Conservation (phyloP, 2,329 filamentous ascomycete species). For the Aspergillus alliaceus region DNA sequence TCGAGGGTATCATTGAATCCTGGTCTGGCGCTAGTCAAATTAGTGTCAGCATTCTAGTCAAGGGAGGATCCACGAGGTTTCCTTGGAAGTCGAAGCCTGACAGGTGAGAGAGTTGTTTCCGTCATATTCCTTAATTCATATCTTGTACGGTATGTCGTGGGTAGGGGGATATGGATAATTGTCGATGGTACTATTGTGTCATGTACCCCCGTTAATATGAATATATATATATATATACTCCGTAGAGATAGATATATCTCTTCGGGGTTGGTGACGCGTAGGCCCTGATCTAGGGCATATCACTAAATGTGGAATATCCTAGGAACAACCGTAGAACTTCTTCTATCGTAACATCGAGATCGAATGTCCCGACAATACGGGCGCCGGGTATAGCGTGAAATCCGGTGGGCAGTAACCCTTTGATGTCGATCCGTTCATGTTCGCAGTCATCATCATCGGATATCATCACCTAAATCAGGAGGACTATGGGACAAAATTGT, state of each 20-base stretch:
- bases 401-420: background rate
- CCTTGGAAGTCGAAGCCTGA: background rate
- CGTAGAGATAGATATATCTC: background rate
- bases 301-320: background rate
- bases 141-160: too few relatives aligned
- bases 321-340: background rate
- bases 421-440: background rate
- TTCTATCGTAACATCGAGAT: background rate
- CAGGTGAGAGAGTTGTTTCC: too few relatives aligned
- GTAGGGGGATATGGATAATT: too few relatives aligned
- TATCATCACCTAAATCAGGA: background rate
- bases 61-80: background rate
- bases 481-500: background rate
- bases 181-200: too few relatives aligned
- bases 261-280: background rate
- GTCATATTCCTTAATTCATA: background rate
- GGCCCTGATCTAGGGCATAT: background rate
- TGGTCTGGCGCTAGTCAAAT: background rate
- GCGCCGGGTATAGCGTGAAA: background rate
- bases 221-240: background rate
- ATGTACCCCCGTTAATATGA: background rate
- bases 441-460: background rate
- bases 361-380: background rate
- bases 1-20: background rate
- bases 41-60: too few relatives aligned